A percentile compares a stretch with the other conserved stretches of the same genome.
Conservation (phyloP, 306 rosid species). For the Trifolium fragiferum region DNA sequence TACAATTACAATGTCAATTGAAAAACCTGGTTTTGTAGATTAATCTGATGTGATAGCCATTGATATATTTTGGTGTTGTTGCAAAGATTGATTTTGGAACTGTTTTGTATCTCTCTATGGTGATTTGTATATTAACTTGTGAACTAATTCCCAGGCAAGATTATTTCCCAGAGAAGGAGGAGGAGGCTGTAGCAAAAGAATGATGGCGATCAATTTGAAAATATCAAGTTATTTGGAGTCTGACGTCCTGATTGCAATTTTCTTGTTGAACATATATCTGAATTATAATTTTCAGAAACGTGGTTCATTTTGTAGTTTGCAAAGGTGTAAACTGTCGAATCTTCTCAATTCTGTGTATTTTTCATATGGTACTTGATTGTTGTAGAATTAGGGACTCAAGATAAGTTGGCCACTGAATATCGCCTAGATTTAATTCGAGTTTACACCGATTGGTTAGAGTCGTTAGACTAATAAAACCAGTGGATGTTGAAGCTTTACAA, state of each 20-base stretch:
- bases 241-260: slow-evolving; percentile 31
- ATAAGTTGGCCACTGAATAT: slow-evolving; percentile 8
- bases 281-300: slow-evolving; percentile 14
- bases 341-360: slow-evolving; percentile 11
- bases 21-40: slow-evolving; percentile 25
- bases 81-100: slow-evolving; percentile 29
- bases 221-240: slow-evolving; percentile 17
- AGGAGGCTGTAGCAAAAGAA: slow-evolving; percentile 60
- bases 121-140: slow-evolving; percentile 21
- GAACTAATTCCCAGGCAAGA: slow-evolving; percentile 69
- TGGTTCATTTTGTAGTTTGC: slow-evolving; percentile 36
- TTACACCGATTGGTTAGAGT: not conserved
- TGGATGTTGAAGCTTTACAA: not conserved
- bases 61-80: slow-evolving; percentile 6
- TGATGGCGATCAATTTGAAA: slow-evolving; percentile 59
- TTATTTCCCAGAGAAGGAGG: slow-evolving; percentile 52
- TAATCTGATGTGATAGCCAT: slow-evolving; percentile 13
- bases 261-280: slow-evolving; percentile 9
- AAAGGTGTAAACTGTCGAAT: slow-evolving; percentile 16
- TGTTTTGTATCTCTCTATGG: slow-evolving; percentile 31
- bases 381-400: slow-evolving; percentile 35
- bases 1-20: slow-evolving; percentile 14
- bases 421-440: not conserved
- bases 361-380: slow-evolving; percentile 7
- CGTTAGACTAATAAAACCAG: not conserved